A percentile compares a stretch with the other conserved stretches of the same genome.
Conservation (phyloP, 2,329 filamentous ascomycete species). For the Metarhizium sp. region DNA sequence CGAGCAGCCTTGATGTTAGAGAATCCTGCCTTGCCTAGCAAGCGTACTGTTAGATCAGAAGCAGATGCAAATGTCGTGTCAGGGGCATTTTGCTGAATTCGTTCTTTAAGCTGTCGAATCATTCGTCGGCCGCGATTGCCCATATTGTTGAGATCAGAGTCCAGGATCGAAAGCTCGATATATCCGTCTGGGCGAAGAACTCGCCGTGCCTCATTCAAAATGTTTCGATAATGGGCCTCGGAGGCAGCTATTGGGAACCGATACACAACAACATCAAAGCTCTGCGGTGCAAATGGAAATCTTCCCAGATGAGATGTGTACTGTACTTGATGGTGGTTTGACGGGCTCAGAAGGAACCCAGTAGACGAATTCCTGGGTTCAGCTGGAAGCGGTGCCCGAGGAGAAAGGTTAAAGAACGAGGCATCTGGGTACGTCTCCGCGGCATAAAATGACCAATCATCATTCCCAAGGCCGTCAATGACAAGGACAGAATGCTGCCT, state of each 20-base stretch:
- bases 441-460: constrained; percentile 75
- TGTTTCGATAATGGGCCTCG: constrained; percentile 58
- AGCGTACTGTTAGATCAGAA: constrained; percentile 52
- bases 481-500: constrained; percentile 59
- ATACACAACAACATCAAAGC: constrained; percentile 67
- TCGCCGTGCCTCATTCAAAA: constrained; percentile 66
- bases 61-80: constrained; percentile 52
- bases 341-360: constrained; percentile 46
- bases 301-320: constrained; percentile 52
- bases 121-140: constrained; percentile 60
- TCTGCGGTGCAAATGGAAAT: constrained; percentile 68
- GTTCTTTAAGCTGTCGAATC: constrained; percentile 62
- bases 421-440: constrained; percentile 69
- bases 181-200: constrained; percentile 71
- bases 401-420: constrained; percentile 68
- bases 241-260: constrained; percentile 65
- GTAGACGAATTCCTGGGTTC: constrained; percentile 31
- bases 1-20: constrained; percentile 64
- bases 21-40: constrained; percentile 62
- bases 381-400: constrained; percentile 40
- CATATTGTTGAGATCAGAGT: constrained; percentile 77
- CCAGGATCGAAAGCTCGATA: constrained; percentile 69
- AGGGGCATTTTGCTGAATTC: constrained; percentile 51
- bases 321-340: constrained; percentile 68
- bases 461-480: constrained; percentile 76